phyloP scores from a whole-genome alignment of 1,284 basidiomycete genomes.

The Ustilago nuda region DNA sequence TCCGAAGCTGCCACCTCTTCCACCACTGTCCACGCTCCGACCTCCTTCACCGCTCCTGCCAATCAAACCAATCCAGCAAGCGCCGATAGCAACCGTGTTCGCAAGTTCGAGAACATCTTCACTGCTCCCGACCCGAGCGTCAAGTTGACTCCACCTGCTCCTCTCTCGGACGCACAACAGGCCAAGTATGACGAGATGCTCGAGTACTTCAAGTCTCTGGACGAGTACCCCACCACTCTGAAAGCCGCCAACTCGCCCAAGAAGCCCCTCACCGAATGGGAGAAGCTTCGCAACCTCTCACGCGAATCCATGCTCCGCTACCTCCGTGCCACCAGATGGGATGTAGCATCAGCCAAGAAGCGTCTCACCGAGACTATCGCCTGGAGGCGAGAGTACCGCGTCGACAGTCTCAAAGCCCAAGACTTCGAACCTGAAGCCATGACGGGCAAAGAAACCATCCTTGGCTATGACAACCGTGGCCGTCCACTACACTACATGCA shows the following conservation, averaged over 20 bases:
- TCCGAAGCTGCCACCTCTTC: constrained; percentile 15
- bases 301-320: constrained; percentile 68
- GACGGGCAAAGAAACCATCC: constrained; percentile 70
- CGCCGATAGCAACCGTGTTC: constrained; percentile 15
- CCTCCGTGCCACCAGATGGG: constrained; percentile 70
- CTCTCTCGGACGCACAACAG: constrained; percentile 53
- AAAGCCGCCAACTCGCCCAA: constrained; percentile 28
- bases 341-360: constrained; percentile 65
- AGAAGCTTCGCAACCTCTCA: constrained; percentile 66
- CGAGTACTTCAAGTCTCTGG: constrained; percentile 45
- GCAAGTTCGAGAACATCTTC: constrained; percentile 56
- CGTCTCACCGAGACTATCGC: constrained; percentile 69
- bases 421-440: constrained; percentile 65
- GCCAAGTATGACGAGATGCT: constrained; percentile 58
- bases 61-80: constrained; percentile 1
- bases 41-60: not conserved
- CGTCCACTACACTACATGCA: constrained; percentile 71
- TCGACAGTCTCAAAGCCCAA: constrained; percentile 66
- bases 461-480: constrained; percentile 69
- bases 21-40: constrained; percentile 4
- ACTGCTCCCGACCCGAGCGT: constrained; percentile 51
- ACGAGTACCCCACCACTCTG: constrained; percentile 51
- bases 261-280: constrained; percentile 62
- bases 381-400: constrained; percentile 70
- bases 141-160: constrained; percentile 37